Evolutionary conservation across 2,329 filamentous ascomycete genomes (phyloP), one percentile per base, ranked within the genome.

Genomic region (Blastomyces parvus): DNA sequence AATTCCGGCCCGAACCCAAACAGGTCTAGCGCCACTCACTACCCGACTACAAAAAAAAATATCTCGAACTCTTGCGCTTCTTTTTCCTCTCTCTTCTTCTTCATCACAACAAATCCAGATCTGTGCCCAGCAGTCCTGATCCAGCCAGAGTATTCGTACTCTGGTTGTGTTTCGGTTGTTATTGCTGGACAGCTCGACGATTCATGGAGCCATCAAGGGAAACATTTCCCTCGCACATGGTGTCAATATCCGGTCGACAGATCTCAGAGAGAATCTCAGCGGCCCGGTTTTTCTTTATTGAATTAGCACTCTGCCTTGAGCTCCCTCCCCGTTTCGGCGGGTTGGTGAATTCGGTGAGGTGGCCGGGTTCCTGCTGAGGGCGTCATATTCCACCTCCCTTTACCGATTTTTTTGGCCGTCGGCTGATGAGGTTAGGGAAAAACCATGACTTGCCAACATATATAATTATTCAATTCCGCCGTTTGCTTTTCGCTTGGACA

Each of bases 181-280:
- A 92, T 83, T 84, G 79, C 84, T 89, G 85, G 83, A 86, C 89
- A 93, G 86, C 85, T 93, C 89, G 89, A 90, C 90, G 86, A 84
- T 80, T 77, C 75, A 90, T 87, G 89, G 89, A 91, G 87, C 86
- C 88, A 90, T 86, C 84, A 46, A 19, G 52, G 52, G 33, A 53
- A 53, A 56, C n/a, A 6, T 0, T 75, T 75, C 77, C 74, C 72
- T 78, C 69, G 70, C 73, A 72, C 77, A 86, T 91, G 89, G 85
- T 91, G 88, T 89, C 83, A 86, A 88, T 90, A 78, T 92, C 89
- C 88, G 86, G 90, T 91, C 89, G 90, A 96, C 91, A 94, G 89
- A 87, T 94, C 88, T 90, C 77, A 95, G 88, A 96, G 77, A 73
- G 84, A 94, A 72, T 68, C 71, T 80, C 77, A 79, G 81, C 81